phyloP scores from a whole-genome alignment of 2,329 filamentous ascomycete genomes.

The Hymenoscyphus occultus region DNA sequence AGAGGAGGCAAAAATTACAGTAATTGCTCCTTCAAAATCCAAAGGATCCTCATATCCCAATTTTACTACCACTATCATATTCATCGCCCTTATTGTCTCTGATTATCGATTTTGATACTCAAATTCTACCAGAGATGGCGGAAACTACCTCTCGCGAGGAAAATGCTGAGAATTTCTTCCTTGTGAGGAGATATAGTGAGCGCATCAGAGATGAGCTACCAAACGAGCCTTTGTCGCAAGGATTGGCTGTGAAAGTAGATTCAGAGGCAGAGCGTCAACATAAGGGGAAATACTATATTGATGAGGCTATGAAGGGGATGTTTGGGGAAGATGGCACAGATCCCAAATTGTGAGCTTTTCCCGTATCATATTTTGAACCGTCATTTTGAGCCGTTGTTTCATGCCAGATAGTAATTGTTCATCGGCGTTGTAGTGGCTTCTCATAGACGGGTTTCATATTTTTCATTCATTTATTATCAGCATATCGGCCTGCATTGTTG shows the following conservation, averaged over 20 bases:
- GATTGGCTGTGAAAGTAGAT: background rate
- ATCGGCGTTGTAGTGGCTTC: too few relatives aligned
- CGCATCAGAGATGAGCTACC: background rate
- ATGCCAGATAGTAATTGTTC: too few relatives aligned
- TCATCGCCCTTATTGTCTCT: background rate
- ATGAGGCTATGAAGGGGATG: background rate
- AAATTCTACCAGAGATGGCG: background rate
- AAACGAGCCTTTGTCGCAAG: background rate
- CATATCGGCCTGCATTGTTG: too few relatives aligned
- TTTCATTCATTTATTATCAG: too few relatives aligned
- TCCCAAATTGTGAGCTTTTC: background rate
- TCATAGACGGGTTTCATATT: too few relatives aligned
- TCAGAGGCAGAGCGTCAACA: background rate
- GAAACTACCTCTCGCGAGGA: background rate
- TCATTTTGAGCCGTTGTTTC: too few relatives aligned
- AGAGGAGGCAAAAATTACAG: too few relatives aligned
- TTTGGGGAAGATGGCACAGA: background rate
- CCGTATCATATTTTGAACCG: too few relatives aligned
- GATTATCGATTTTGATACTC: background rate
- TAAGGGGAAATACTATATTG: background rate
- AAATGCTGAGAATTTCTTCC: background rate
- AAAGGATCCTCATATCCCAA: too few relatives aligned
- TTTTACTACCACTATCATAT: background rate
- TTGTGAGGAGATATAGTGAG: background rate
- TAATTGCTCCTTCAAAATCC: too few relatives aligned